Base-by-base conservation (phyloP, 768 basidiomycete species). In the Boletus eberwhitei region DNA sequence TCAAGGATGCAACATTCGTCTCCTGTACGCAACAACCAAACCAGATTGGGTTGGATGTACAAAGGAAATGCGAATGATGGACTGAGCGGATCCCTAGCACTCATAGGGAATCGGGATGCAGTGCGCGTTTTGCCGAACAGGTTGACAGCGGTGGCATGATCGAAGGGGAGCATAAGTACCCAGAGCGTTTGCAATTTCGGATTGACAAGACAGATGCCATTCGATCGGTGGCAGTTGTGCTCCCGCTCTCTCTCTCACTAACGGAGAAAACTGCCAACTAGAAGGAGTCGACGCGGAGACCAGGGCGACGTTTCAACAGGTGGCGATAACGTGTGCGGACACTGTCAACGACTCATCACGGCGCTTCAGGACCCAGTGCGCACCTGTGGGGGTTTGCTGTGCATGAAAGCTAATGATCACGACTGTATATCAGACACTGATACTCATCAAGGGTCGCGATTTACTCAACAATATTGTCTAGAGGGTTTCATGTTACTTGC, bases 121-220 rank as follows among this genome's bases (percentile, higher is more conserved):
- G 31, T 11, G 31, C 11, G 3, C 31, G 11, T 32, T 9, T 32
- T 12, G 11, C 31, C 31, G 31, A 32, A 12, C 22, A 29, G 43
- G 7, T 21, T 50, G 55, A 29, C 56, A 48, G 31, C 48, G 13
- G 31, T 36, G 16, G 42, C 41, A 32, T 32, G 21, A 29, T 50
- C 13, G 39, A 36, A 34, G 8, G 3, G 51, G 31, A 22, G 24
- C 35, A n/a, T 37, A 32, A 22, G 22, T 22, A 22, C n/a, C 26
- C 26, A 39, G 13, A n/a, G 11, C 19, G 11, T 29, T 43, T 50
- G 26, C 35, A 11, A 32, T 42, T 6, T 36, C 39, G 17, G 37
- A 8, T 19, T 36, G 56, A 59, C 57, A 47, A 50, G 60, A 53
- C 59, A 47, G 38, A 21, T 16, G 44, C 36, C 50, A 42, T 39